phyloP scores from a whole-genome alignment of 2,329 filamentous ascomycete species.

The Harringtonia aguacate region DNA sequence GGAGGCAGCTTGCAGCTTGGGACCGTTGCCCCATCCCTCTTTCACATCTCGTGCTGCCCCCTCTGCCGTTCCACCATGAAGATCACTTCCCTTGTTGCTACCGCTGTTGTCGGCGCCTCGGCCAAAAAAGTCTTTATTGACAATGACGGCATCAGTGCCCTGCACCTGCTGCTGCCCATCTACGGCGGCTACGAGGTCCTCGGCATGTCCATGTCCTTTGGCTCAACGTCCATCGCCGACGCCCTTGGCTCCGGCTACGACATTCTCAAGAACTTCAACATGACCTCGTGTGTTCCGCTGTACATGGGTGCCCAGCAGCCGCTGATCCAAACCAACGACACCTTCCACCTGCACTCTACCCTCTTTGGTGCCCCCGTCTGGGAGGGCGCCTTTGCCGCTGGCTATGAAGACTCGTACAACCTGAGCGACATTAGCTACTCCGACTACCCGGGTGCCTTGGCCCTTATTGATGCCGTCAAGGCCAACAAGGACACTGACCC shows the following conservation, averaged over 20 bases:
- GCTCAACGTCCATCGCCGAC: slow-evolving; percentile 1
- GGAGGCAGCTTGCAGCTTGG: no score
- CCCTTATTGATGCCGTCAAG: slow-evolving; percentile 3
- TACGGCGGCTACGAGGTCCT: slow-evolving; percentile 5
- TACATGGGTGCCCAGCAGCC: slow-evolving; percentile 7
- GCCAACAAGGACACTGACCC: slow-evolving; percentile 4
- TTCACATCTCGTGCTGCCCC: no score
- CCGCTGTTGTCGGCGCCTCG: neutral
- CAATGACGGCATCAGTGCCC: slow-evolving; percentile 4
- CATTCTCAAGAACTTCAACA: slow-evolving; percentile 2
- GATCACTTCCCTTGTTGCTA: no score
- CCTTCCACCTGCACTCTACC: slow-evolving; percentile 6
- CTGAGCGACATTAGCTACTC: slow-evolving; percentile 2
- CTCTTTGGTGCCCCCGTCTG: slow-evolving; percentile 6
- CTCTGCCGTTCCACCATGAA: no score
- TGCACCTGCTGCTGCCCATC: slow-evolving; percentile 3
- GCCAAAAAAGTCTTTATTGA: slow-evolving; percentile 7
- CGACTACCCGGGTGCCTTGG: slow-evolving; percentile 1
- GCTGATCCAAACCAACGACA: slow-evolving; percentile 5
- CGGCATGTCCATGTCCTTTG: slow-evolving; percentile 6
- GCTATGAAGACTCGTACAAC: slow-evolving; percentile 2
- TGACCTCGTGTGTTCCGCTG: slow-evolving; percentile 4
- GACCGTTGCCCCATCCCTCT: no score
- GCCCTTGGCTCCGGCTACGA: slow-evolving; percentile 1
- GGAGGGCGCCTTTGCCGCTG: slow-evolving; percentile 3